Evolutionary conservation across 805 yeast species (phyloP), one percentile per base, ranked within the genome.

Genomic region (Torulaspora microellipsoides): DNA sequence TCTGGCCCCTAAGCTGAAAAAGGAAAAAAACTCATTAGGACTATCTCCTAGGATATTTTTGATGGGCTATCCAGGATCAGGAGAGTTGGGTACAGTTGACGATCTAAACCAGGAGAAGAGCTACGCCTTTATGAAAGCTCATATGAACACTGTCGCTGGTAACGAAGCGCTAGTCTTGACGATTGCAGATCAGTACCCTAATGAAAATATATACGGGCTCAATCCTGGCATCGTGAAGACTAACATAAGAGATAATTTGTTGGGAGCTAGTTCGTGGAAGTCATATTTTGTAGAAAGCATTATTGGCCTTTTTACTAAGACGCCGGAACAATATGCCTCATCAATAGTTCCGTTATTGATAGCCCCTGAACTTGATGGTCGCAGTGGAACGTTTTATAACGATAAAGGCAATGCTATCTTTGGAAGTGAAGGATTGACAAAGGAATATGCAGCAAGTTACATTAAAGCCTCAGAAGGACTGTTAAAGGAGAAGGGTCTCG

Each of bases 91-190:
- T 8, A 46, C 54, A 8, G 52, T 59, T 25, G 64, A 64, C 10
- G 70, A 70, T 48, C 43, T 68, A 38, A 69, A 69, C 40, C 58
- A 60, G 11, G 70, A 65, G 11, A 44, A 45, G 28, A 42, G 39
- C 1, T 70, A 70, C 50, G 52, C 55, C 8, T 54, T 55, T 9
- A 31, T 47, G 28, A 42, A 38, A 7, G 62, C 70, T 2, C 74
- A 70, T 44, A 59, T 62, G 66, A 68, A 56, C 38, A 69, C 73
- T 0, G 72, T 70, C n/a, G 73, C 73, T 2, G 71, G 70, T 1
- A 70, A 70, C 43, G 74, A 70, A 46, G 56, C 68, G 1, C 45
- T 69, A 17, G 71, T 69, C 1, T 31, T 50, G 8, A 54, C 57
- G 37, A 47, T 45, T 3, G 53, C 47, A 1, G 17, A 42, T 10